Conservation (phyloP, 352 stramenopile genomes). For the Globisporangium middletonii region DNA sequence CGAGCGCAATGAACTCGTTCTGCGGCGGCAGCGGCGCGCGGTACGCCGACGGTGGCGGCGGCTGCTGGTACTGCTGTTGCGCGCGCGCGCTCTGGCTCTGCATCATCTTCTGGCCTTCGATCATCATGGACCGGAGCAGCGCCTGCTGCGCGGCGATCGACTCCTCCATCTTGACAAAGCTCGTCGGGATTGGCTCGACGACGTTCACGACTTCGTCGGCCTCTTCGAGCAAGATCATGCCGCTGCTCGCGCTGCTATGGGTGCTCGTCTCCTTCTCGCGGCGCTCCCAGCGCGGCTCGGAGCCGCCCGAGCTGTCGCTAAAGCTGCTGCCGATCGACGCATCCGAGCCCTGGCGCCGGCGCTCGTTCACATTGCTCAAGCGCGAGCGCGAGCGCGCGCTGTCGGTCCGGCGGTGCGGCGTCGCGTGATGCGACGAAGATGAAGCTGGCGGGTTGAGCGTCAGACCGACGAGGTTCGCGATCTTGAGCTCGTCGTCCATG, state of each 20-base stretch:
- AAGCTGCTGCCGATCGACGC: constrained; percentile 25
- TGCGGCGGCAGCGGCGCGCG: constrained; percentile 1
- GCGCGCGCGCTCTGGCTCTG: constrained; percentile 7
- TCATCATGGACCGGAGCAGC: constrained; percentile 63
- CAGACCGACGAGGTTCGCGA: constrained; percentile 16
- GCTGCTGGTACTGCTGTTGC: constrained; percentile 1
- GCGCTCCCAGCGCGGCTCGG: constrained; percentile 11
- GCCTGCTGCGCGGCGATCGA: constrained; percentile 71
- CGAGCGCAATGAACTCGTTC: constrained; percentile 21
- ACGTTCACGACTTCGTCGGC: constrained; percentile 37
- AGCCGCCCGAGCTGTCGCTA: constrained; percentile 22
- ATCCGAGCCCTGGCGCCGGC: constrained; percentile 40
- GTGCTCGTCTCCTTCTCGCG: constrained; percentile 5
- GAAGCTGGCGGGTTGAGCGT: constrained; percentile 1
- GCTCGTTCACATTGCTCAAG: constrained; percentile 16
- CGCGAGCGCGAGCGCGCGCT: background rate
- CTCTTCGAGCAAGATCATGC: constrained; percentile 28
- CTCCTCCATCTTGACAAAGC: constrained; percentile 74
- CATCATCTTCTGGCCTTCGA: constrained; percentile 77
- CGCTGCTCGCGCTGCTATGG: constrained; percentile 10
- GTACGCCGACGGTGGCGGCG: background rate
- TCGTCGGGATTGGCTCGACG: constrained; percentile 50
- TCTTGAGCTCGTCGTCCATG: constrained; percentile 20
- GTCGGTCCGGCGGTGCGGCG: background rate
- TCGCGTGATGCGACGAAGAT: background rate